Evolutionary conservation across 2,329 filamentous ascomycete species (phyloP).

Genomic region (Diaporthe nobilis): DNA sequence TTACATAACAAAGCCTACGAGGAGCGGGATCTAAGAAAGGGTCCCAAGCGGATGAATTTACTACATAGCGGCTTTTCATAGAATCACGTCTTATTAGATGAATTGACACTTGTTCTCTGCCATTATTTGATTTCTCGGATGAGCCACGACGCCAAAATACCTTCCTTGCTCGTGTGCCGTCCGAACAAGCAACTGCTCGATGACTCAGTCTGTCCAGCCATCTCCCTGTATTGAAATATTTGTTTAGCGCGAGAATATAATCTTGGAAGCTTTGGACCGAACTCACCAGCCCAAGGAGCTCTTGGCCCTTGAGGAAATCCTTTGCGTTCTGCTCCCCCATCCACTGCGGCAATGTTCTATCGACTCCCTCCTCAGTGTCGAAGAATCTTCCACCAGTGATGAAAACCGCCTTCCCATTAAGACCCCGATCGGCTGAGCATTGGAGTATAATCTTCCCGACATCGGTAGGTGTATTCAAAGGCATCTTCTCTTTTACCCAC

Average conservation of each 20-base stretch:
- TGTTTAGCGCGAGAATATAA: too few species aligned
- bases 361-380: conserved; percentile 48
- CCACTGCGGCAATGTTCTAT: conserved; percentile 46
- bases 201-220: conserved; percentile 16
- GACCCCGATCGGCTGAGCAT: conserved; percentile 51
- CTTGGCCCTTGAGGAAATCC: conserved; percentile 44
- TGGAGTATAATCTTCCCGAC: conserved; percentile 58
- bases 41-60: too few species aligned
- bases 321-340: conserved; percentile 47
- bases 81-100: background rate
- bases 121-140: background rate
- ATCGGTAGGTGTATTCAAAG: conserved; percentile 57
- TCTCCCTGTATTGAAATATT: conserved; percentile 3
- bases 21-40: too few species aligned
- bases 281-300: conserved; percentile 45
- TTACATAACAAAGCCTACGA: too few species aligned
- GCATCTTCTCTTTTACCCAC: conserved; percentile 56
- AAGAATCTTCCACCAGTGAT: conserved; percentile 47
- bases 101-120: background rate
- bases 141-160: background rate
- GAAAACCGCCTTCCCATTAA: conserved; percentile 48
- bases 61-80: background rate
- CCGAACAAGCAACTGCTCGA: background rate
- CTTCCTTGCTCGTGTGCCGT: background rate
- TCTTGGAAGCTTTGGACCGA: accelerated